Evolutionary conservation across 129 eudicot genomes (phyloP).

Genomic region (Smallanthus sonchifolius): DNA sequence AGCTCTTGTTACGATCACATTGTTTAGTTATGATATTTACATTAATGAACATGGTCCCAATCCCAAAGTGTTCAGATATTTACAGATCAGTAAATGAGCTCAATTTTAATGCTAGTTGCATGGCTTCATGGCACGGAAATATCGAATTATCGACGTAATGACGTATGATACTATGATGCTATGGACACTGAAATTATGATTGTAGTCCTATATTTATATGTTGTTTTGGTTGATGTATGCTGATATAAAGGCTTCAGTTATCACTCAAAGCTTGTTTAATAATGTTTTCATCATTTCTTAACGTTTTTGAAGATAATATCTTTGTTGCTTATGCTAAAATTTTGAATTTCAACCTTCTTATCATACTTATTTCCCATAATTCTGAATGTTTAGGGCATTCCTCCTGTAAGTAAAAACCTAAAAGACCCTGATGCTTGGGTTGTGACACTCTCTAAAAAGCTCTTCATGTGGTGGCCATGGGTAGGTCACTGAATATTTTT

Average conservation of each 20-base stretch:
- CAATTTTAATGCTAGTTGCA: slow-evolving; percentile 1
- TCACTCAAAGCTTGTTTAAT: slow-evolving; percentile 1
- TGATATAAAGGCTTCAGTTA: not conserved
- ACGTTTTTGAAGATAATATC: not conserved
- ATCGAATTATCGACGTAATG: not conserved
- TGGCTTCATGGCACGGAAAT: slow-evolving; percentile 7
- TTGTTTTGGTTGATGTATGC: not conserved
- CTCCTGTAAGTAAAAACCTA: slow-evolving; percentile 46
- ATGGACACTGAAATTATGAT: not conserved
- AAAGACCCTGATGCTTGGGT: slow-evolving; percentile 65
- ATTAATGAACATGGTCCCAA: slow-evolving; percentile 6
- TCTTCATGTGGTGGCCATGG: slow-evolving; percentile 92
- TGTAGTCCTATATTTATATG: not conserved
- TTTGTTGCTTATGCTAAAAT: slow-evolving; percentile 3
- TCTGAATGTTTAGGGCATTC: slow-evolving; percentile 56
- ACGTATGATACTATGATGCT: not conserved
- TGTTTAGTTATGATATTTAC: not conserved
- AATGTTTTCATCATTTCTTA: not conserved
- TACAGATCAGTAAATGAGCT: slow-evolving; percentile 1
- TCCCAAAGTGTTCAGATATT: not conserved
- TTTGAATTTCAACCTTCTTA: not conserved
- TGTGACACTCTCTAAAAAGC: slow-evolving; percentile 57
- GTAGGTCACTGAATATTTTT: slow-evolving; percentile 35
- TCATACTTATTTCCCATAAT: not conserved
- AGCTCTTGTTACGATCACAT: not conserved